Evolutionary conservation across 1,284 basidiomycete genomes (phyloP), one percentile per base, ranked within the genome.

Genomic region (Leccinum fallax): DNA sequence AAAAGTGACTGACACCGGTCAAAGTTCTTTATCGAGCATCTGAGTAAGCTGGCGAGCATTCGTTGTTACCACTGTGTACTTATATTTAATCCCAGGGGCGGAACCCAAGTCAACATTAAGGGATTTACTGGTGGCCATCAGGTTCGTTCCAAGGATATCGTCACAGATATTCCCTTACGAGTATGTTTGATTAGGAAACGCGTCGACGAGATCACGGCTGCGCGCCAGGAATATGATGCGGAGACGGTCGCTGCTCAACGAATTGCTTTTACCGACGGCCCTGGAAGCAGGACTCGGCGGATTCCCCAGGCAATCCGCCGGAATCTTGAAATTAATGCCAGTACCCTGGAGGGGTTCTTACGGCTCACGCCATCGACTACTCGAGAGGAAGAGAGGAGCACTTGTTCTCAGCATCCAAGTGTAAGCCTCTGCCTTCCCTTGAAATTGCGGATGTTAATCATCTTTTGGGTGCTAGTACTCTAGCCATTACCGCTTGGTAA

Each of bases 21-120:
- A 19, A 58, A 72, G 72, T 75, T 75, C 55, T 73, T 72, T 8
- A 60, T 72, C 5, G 65, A 73, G 28, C 67, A 74, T 36, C 51
- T 72, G 32, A 66, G 73, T 75, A 46, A 65, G 72, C 24, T 34
- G 28, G 36, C 9, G 1, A 55, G 4, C 3, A n/a, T 10, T 55
- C 2, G n/a, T 19, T 19, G 8, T 6, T n/a, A 15, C 53, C 11
- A 28, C 11, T 10, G 15, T 36, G 15, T 26, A 28, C 48, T 63
- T 46, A 64, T 32, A 24, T n/a, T 56, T 38, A 7, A 43, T 8
- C 5, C 51, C 32, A 74, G 72, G 59, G n/a, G 36, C 28, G 36
- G 65, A 71, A 2, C 71, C 67, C 10, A 54, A 62, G n/a, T 66
- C 71, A 8, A 74, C 73, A 30, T 49, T 72, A 34, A 30, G 48